phyloP scores from a whole-genome alignment of 805 yeast species.

The Zygosaccharomyces bailii region DNA sequence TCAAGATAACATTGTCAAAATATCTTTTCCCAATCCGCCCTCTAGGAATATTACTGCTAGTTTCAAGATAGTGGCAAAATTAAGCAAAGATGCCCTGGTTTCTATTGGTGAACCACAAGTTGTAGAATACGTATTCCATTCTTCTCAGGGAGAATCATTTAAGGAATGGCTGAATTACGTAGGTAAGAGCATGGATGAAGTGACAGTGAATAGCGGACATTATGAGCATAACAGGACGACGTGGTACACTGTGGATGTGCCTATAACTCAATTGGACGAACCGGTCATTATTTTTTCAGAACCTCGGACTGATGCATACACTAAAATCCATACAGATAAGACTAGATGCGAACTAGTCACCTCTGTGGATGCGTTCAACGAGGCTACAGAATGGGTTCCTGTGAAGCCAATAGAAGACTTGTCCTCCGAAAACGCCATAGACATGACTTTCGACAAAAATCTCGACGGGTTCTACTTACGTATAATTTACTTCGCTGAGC shows the following conservation, averaged over 20 bases:
- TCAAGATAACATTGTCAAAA: conserved; percentile 23
- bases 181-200: conserved; percentile 16
- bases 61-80: conserved; percentile 27
- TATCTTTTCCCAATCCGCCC: conserved; percentile 14
- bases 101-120: conserved; percentile 19
- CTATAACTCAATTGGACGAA: conserved; percentile 20
- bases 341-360: conserved; percentile 27
- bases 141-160: conserved; percentile 22
- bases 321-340: conserved; percentile 16
- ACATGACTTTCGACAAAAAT: conserved; percentile 18
- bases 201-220: conserved; percentile 29
- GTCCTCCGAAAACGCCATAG: conserved; percentile 23
- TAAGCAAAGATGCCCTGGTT: conserved; percentile 17
- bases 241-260: conserved; percentile 32
- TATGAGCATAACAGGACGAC: conserved; percentile 23
- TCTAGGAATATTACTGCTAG: conserved; percentile 19
- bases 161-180: conserved; percentile 21
- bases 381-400: conserved; percentile 24
- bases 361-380: conserved; percentile 26
- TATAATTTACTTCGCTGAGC: conserved; percentile 22
- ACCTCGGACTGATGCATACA: conserved; percentile 12
- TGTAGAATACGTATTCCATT: conserved; percentile 21
- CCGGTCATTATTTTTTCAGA: conserved; percentile 24
- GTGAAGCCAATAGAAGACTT: conserved; percentile 24
- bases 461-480: conserved; percentile 33